Base-by-base conservation (phyloP, 768 basidiomycete species). In the Leccinum uliginosum region DNA sequence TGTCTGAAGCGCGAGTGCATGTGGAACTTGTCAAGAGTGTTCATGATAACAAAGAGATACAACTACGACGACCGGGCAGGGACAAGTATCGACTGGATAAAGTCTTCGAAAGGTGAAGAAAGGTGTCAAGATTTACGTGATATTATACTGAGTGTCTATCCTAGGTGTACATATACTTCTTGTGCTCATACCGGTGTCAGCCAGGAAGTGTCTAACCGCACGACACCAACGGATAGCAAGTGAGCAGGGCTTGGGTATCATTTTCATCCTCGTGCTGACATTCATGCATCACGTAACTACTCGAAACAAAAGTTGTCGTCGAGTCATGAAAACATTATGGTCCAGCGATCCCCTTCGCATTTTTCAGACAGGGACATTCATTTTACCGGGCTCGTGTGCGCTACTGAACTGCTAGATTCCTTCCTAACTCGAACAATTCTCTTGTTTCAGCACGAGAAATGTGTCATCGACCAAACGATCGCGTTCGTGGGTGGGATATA, bases 401-500 rank as follows among this genome's bases (percentile, higher is more conserved):
- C 12, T 32, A 73, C 11, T 3, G 5, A 23, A 26, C 19, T 4
- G 11, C 15, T 24, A 15, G 47, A 10, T 23, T 11, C 24, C 24
- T 12, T 34, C 6, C 3, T 7, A 14, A 7, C 17, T 10, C 46
- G 11, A 23, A 55, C 10, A 9, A 23, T 60, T 29, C 54, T 27
- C n/a, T 27, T 43, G 24, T 45, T 24, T 24, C 59, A 94, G 92
- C 96, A 98, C 71, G 96, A 99, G 78, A 99, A 99, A 69, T 98
- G 96, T 67, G 93, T 98, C 14, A 91, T 99, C 59, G 96, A 99
- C 69, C 91, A 97, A 69, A 85, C 93, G 2, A 96, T 98, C 60
- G 95, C 91, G 0, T 99, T 98, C 74, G 97, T 93, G 92, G 96
- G 96, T 19, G 96, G 96, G 5, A 73, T 99, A 44, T 97, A 99